A percentile compares a stretch with the other conserved stretches of the same genome.
Conservation (phyloP, 805 yeast species). For the Candida bentonensis region DNA sequence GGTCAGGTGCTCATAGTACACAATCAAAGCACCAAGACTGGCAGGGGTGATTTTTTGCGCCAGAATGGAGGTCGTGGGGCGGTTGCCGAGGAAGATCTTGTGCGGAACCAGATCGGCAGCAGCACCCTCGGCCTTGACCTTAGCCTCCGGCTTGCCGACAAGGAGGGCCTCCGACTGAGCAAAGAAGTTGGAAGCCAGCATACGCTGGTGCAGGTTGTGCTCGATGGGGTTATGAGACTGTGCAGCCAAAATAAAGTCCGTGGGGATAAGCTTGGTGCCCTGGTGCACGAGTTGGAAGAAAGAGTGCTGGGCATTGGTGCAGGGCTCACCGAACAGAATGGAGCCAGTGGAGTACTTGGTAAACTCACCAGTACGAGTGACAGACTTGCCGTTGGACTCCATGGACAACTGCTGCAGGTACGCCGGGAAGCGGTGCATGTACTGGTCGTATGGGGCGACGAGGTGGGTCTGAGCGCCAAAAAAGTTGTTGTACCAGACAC, state of each 20-base stretch:
- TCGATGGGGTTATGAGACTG: slow-evolving; percentile 96
- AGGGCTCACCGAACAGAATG: slow-evolving; percentile 95
- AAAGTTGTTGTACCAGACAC: slow-evolving; percentile 98
- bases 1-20: slow-evolving; percentile 94
- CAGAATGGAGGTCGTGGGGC: slow-evolving; percentile 96
- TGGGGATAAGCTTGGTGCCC: slow-evolving; percentile 94
- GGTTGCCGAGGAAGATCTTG: slow-evolving; percentile 93
- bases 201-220: slow-evolving; percentile 83
- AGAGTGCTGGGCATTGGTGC: slow-evolving; percentile 97
- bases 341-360: slow-evolving; percentile 94
- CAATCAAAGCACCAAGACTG: slow-evolving; percentile 87
- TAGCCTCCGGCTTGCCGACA: slow-evolving; percentile 75
- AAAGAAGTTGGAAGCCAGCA: slow-evolving; percentile 98
- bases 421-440: slow-evolving; percentile 98
- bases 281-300: slow-evolving; percentile 99
- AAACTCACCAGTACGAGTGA: slow-evolving; percentile 80
- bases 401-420: slow-evolving; percentile 95
- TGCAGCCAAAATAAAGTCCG: slow-evolving; percentile 95
- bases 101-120: slow-evolving; percentile 81
- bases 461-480: slow-evolving; percentile 96
- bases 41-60: slow-evolving; percentile 96
- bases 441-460: slow-evolving; percentile 98
- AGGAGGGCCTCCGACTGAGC: slow-evolving; percentile 97
- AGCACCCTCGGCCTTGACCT: slow-evolving; percentile 82
- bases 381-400: slow-evolving; percentile 99